Base-by-base conservation (phyloP, 257 asterid genomes). In the Ilex aquifolium region DNA sequence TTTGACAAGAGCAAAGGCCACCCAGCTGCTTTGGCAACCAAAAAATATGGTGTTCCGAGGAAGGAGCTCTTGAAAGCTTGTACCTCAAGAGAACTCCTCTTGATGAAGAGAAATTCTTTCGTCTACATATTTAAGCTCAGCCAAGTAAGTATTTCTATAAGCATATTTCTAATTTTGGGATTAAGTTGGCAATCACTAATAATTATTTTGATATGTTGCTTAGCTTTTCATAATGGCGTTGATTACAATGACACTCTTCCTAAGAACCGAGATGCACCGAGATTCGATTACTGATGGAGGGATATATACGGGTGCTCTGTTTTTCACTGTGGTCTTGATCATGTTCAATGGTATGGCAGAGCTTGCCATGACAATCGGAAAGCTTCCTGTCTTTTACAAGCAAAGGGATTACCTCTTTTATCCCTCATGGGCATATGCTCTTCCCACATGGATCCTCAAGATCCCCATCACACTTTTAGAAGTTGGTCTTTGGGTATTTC, bases 311-410 rank as follows among this genome's bases (percentile, higher is more conserved):
- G 91, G 91, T 13, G 87, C 88, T 61, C 71, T 86, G 11, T 83
- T 86, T 63, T 81, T 75, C 44, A 1, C 68, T 2, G 71, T 79
- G 42, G 49, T 79, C 21, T 74, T 70, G 73, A 56, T 74, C 44
- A 75, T 83, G 86, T 86, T 86, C 72, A 83, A 85, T 6, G 92
- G 92, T 32, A 58, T 85, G 68, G 48, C 87, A 0, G 89, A 85
- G 75, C 77, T 82, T 17, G 59, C 83, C 5, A 67, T 78, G 92
- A 76, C 83, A 4, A 76, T 85, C 59, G 77, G 71, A 58, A 85
- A 85, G 73, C 87, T 85, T 52, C 92, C 92, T 0, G 85, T 82
- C 13, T 85, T 85, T 76, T 84, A 79, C 71, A 84, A 84, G 71
- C 91, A 84, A 72, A 67, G 91, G 71, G 81, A 77, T 59, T 75